Evolutionary conservation across 2,329 filamentous ascomycete genomes (phyloP).

Genomic region (Chrysoporthe deuterocubensis): DNA sequence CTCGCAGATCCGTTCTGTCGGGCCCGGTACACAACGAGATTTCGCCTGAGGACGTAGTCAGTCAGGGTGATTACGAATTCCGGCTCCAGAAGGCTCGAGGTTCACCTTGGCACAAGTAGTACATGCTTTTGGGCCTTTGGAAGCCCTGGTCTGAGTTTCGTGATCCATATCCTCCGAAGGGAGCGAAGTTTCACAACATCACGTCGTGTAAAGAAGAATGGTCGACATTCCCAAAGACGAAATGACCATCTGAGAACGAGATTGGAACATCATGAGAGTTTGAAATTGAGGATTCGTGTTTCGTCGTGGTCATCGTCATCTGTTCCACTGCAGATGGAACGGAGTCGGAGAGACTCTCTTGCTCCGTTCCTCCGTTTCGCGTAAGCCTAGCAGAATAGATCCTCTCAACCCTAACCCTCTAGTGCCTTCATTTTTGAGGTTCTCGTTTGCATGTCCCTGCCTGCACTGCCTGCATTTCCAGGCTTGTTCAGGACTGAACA

Average conservation of each 20-base stretch:
- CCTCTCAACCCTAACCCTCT: background rate
- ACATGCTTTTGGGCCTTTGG: constrained; percentile 54
- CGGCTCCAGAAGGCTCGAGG: background rate
- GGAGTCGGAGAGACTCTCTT: constrained; percentile 16
- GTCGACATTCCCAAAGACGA: background rate
- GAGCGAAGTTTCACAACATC: background rate
- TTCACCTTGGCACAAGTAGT: constrained; percentile 50
- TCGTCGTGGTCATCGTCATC: background rate
- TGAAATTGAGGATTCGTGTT: background rate
- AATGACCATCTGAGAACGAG: background rate
- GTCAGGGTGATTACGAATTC: background rate
- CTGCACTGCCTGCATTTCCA: too few relatives aligned
- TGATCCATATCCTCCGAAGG: constrained; percentile 15
- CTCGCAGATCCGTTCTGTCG: constrained; percentile 49
- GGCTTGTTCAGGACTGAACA: too few relatives aligned
- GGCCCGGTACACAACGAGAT: constrained; percentile 51
- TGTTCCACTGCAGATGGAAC: background rate
- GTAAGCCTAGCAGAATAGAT: background rate
- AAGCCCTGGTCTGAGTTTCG: constrained; percentile 20
- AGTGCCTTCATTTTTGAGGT: too few relatives aligned
- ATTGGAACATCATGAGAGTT: background rate
- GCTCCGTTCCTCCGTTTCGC: constrained; percentile 7
- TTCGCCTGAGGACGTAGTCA: constrained; percentile 42
- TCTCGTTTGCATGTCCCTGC: too few relatives aligned
- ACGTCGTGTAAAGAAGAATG: background rate